Percentiles rank a stretch among this genome's conserved stretches.
Evolutionary conservation across 2,329 filamentous ascomycete species (phyloP).

Genomic region (Pseudopyrenochaeta lycopersici): DNA sequence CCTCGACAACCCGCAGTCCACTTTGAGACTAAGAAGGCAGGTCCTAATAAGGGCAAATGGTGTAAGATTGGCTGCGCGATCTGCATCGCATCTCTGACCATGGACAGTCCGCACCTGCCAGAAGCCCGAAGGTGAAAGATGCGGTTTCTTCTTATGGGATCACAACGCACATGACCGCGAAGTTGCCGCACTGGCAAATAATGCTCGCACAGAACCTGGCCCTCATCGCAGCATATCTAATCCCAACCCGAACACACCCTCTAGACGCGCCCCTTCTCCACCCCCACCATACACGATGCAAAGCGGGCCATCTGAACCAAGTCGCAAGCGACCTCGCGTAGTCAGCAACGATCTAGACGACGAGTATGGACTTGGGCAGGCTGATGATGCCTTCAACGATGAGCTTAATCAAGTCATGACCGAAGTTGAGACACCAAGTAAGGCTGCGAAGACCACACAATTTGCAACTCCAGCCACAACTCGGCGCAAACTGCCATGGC

Average conservation of each 20-base stretch:
- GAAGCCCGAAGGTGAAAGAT: constrained; percentile 56
- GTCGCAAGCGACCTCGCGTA: constrained; percentile 42
- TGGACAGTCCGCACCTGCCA: constrained; percentile 65
- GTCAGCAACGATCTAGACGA: constrained; percentile 38
- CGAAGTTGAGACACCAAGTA: constrained; percentile 52
- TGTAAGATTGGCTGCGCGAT: constrained; percentile 38
- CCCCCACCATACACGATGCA: constrained; percentile 27
- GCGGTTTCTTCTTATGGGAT: constrained; percentile 68
- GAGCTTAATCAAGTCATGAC: constrained; percentile 39
- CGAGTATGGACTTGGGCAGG: constrained; percentile 45
- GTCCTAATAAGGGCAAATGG: constrained; percentile 64
- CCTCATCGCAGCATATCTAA: background rate
- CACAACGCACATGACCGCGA: constrained; percentile 62
- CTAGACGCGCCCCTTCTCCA: constrained; percentile 25
- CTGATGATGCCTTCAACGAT: constrained; percentile 40
- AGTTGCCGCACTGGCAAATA: constrained; percentile 56
- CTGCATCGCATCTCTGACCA: background rate
- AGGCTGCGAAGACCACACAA: constrained; percentile 48
- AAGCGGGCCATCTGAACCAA: constrained; percentile 11
- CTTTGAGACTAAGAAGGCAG: constrained; percentile 66
- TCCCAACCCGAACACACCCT: constrained; percentile 18
- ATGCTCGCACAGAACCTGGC: constrained; percentile 57
- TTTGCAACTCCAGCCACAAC: constrained; percentile 47
- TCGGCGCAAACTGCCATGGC: constrained; percentile 51
- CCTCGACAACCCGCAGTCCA: constrained; percentile 63